A percentile compares a stretch with the other conserved stretches of the same genome.
Conservation (phyloP, 2,329 filamentous ascomycete species). For the Ophiostoma himal-ulmi region DNA sequence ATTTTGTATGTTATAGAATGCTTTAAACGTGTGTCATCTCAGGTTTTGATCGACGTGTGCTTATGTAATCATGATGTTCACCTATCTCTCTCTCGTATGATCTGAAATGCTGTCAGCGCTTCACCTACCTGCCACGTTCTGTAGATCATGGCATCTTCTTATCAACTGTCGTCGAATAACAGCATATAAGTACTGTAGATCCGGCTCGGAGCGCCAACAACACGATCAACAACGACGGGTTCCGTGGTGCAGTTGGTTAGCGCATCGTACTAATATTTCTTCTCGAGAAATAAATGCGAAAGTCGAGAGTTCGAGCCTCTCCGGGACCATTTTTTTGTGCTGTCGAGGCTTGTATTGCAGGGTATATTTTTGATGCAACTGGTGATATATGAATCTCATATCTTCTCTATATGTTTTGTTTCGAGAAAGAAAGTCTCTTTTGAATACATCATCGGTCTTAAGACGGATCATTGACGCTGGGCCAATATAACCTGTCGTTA, state of each 20-base stretch:
- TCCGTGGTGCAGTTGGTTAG: conserved; percentile 15
- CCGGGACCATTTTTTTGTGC: conserved; percentile 13
- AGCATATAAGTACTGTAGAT: background rate
- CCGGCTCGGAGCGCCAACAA: background rate
- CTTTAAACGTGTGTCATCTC: background rate
- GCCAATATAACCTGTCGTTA: too few relatives aligned
- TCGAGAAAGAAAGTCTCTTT: too few relatives aligned
- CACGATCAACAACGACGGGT: background rate
- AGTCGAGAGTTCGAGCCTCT: conserved; percentile 15
- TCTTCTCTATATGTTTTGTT: too few relatives aligned
- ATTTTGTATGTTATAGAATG: background rate
- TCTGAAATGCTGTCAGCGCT: too few relatives aligned
- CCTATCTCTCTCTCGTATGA: too few relatives aligned
- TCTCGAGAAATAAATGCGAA: conserved; percentile 9
- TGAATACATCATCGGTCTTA: too few relatives aligned
- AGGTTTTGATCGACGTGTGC: background rate
- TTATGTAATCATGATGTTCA: background rate
- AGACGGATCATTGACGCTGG: too few relatives aligned
- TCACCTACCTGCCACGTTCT: too few relatives aligned
- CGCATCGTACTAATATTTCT: conserved; percentile 15
- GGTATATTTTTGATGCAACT: background rate
- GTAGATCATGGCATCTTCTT: too few relatives aligned
- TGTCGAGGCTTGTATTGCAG: background rate
- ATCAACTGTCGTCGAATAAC: too few relatives aligned
- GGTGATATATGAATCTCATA: too few relatives aligned